Base-by-base conservation (phyloP, 1,139 yeast genomes). In the Eremothecium cymbalariae region DNA sequence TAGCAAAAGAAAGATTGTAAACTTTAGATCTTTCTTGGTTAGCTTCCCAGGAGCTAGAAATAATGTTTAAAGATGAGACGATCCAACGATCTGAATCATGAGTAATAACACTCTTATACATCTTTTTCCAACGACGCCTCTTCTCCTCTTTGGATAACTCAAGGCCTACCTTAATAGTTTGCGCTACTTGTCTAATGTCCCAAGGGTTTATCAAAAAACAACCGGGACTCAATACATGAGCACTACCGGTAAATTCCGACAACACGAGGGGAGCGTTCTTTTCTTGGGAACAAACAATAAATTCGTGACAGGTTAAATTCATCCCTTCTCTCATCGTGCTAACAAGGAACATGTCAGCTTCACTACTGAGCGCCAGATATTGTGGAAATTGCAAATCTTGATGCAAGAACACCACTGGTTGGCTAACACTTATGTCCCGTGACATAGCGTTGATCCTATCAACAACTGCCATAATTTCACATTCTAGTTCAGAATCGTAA, bases 241-340 rank as follows among this genome's bases (percentile, higher is more conserved):
- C 94, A 9, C 95, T 82, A 1, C 98, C 98, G 0, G 96, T 86
- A 49, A 93, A 90, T 57, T 90, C 99, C 25, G 95, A 82, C 40
- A 90, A 61, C 39, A 90, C 70, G 45, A 90, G 68, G 0, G 97
- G 95, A 0, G 95, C 81, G 45, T 81, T 76, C 43, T 73, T 71
- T 26, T 72, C 76, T 18, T 68, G 64, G 3, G 94, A 74, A 17
- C 95, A 85, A 38, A 78, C 79, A 24, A 86, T 73, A 55, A 81
- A 93, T 57, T 90, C 98, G 53, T 93, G 98, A 50, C 96, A 86
- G 0, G 98, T 86, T 53, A 90, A 66, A 52, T 90, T 90, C 83
- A 90, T 82, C 13, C 98, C 98, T 59, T 93, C 99, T 54, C 98
- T 76, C 69, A 90, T 72, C 1, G 95, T 81, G 4, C 94, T 77